Evolutionary conservation across 1,284 basidiomycete genomes (phyloP), one percentile per base, ranked within the genome.

Genomic region (Neonothopanus nambi): DNA sequence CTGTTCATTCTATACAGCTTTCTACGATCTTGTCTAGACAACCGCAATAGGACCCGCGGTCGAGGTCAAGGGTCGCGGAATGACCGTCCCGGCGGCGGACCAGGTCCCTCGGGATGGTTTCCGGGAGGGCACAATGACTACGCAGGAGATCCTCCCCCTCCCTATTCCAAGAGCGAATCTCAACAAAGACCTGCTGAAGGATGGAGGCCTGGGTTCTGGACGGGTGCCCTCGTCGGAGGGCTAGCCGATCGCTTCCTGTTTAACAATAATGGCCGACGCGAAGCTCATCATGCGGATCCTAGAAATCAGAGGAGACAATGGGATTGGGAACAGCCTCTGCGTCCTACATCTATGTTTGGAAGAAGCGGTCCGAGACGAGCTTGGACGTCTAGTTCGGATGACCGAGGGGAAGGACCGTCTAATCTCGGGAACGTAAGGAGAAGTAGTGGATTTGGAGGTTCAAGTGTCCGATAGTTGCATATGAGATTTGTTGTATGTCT

Each of bases 131-230:
- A 72, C 57, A 70, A 72, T 47, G 63, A 70, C 45, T 59, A 72
- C 50, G n/a, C 67, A 8, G 38, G 21, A 13, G 73, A 70, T 43
- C 80, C 91, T 0, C 93, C 93, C 0, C 93, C 93, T 7, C 92
- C 92, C 0, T 95, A 95, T 65, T 75, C 80, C 8, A 82, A 84
- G 63, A 57, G 72, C 55, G 64, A 9, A 56, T 67, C 42, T 59
- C 69, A 1, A 65, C 65, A 9, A 68, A 35, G 18, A 24, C 18
- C 15, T 36, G 37, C 62, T 24, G 61, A 62, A 51, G 68, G 74
- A 44, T 83, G 82, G 74, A 67, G 74, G 46, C 87, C 88, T 3
- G 91, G 91, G 1, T 93, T 94, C 66, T 93, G 86, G 88, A 86
- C 85, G 0, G 92, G 93, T 13, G 79, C 87, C 11, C 79, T 81